Evolutionary conservation across 257 asterid genomes (phyloP).

Genomic region (Plantago major): DNA sequence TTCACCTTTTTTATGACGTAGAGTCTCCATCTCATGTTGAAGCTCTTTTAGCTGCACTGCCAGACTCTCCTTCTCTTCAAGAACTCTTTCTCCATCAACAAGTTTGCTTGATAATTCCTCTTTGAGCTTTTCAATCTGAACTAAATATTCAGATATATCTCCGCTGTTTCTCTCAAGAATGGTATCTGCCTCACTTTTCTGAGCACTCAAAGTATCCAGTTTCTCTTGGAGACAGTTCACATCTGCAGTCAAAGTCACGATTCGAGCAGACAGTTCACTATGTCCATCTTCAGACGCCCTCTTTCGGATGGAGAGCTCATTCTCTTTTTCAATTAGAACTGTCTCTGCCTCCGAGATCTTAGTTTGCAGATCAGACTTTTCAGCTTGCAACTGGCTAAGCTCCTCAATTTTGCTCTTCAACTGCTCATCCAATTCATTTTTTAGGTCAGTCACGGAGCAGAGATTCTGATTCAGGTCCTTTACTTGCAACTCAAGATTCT

Average conservation of each 20-base stretch:
- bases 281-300: conserved; percentile 57
- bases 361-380: conserved; percentile 6
- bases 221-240: conserved; percentile 22
- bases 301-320: conserved; percentile 50
- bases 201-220: conserved; percentile 23
- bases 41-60: conserved; percentile 29
- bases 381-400: conserved; percentile 17
- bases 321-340: conserved; percentile 55
- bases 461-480: conserved; percentile 23
- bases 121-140: conserved; percentile 45
- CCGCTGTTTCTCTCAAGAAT: conserved; percentile 35
- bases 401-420: conserved; percentile 26
- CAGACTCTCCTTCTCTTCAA: conserved; percentile 39
- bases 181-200: conserved; percentile 27
- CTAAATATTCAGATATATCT: conserved; percentile 40
- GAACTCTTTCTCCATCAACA: conserved; percentile 26
- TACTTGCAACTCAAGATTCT: conserved; percentile 18
- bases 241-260: conserved; percentile 14
- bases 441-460: conserved; percentile 17
- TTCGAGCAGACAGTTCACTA: conserved; percentile 35
- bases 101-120: conserved; percentile 40
- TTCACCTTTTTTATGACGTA: conserved; percentile 31
- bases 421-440: conserved; percentile 37
- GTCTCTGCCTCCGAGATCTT: conserved; percentile 29
- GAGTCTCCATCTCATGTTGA: conserved; percentile 30